Evolutionary conservation across 192 early-diverging fungal genomes (phyloP).

Genomic region (Backusella macrospora): DNA sequence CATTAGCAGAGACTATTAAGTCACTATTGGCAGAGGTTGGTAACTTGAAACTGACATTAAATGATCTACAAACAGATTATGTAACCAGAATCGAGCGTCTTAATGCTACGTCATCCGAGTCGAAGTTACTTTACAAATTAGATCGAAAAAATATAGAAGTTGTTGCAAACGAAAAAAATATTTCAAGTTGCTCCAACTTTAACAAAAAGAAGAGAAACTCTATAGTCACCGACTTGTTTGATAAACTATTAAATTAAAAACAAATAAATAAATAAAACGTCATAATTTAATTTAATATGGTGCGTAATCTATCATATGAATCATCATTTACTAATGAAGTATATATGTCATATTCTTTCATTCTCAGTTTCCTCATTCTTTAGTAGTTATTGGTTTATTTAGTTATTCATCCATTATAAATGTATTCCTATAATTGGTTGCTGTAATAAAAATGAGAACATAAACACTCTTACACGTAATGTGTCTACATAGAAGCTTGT

Average conservation of each 20-base stretch:
- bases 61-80: conserved; percentile 61
- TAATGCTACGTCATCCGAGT: conserved; percentile 23
- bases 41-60: conserved; percentile 55
- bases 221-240: not conserved
- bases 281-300: too few relatives aligned
- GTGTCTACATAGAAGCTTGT: too few relatives aligned
- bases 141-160: conserved; percentile 9
- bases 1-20: conserved; percentile 47
- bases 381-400: not conserved
- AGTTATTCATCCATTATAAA: not conserved
- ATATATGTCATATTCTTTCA: not conserved
- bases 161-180: not conserved
- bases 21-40: conserved; percentile 54
- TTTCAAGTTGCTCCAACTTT: not conserved
- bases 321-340: not conserved
- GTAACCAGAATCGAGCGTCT: conserved; percentile 58
- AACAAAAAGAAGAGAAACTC: not conserved
- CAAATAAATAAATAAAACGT: not conserved
- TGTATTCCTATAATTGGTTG: not conserved
- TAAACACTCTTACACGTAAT: too few relatives aligned
- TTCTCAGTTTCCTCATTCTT: not conserved
- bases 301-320: not conserved
- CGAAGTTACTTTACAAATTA: not conserved
- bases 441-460: too few relatives aligned
- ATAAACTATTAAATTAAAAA: conserved; percentile 11